Evolutionary conservation across 2,329 filamentous ascomycete species (phyloP).

Genomic region (Fusarium sambucinum): DNA sequence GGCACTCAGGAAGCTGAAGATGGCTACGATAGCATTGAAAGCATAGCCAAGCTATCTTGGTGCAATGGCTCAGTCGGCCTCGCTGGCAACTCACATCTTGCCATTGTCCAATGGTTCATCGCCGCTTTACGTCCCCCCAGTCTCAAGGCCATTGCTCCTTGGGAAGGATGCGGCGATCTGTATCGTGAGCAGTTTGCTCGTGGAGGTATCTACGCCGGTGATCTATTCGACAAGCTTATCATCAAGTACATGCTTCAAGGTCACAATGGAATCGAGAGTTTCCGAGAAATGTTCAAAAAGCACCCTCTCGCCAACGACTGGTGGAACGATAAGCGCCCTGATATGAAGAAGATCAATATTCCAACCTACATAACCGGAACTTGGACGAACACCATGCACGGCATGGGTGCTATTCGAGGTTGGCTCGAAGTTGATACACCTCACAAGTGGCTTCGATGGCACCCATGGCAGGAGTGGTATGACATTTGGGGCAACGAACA

Average conservation of each 20-base stretch:
- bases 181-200: slow-evolving; percentile 13
- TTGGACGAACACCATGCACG: slow-evolving; percentile 19
- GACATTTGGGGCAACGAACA: slow-evolving; percentile 19
- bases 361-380: slow-evolving; percentile 21
- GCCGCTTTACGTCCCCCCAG: slow-evolving; percentile 3
- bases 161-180: slow-evolving; percentile 8
- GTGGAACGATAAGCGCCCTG: slow-evolving; percentile 18
- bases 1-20: slow-evolving; percentile 15
- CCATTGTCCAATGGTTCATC: slow-evolving; percentile 24
- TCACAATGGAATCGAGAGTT: slow-evolving; percentile 1
- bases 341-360: slow-evolving; percentile 20
- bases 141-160: slow-evolving; percentile 16
- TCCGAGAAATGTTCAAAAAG: slow-evolving; percentile 15
- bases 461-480: slow-evolving; percentile 30
- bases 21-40: slow-evolving; percentile 7
- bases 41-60: slow-evolving; percentile 1
- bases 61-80: neutral
- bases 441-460: slow-evolving; percentile 15
- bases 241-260: slow-evolving; percentile 27
- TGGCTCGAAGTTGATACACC: slow-evolving; percentile 22
- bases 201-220: neutral
- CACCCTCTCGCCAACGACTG: slow-evolving; percentile 6
- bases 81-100: slow-evolving; percentile 16
- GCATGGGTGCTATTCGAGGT: slow-evolving; percentile 7
- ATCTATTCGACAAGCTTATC: slow-evolving; percentile 9